Percentiles rank a stretch among this genome's conserved stretches.
Conservation (phyloP, 2,329 filamentous ascomycete species). For the Pseudophaeomoniella oleicola region DNA sequence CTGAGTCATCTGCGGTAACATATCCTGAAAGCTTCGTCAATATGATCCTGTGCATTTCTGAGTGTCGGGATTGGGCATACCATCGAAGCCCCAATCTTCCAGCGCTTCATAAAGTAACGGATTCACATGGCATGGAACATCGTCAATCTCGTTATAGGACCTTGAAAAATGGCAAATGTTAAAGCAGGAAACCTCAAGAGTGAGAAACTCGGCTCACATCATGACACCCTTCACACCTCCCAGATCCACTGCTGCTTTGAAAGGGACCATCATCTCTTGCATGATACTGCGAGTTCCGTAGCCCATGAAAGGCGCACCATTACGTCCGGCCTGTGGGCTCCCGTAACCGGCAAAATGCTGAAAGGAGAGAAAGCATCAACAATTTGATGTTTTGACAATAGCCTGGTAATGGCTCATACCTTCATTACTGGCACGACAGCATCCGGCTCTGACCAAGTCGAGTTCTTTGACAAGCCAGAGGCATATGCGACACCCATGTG, state of each 20-base stretch:
- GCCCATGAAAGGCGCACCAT: slow-evolving; percentile 29
- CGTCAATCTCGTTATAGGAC: background rate
- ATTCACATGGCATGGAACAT: background rate
- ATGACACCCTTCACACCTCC: slow-evolving; percentile 28
- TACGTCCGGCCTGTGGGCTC: slow-evolving; percentile 26
- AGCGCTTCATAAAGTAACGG: background rate
- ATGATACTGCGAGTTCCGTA: slow-evolving; percentile 28
- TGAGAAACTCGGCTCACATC: slow-evolving; percentile 26
- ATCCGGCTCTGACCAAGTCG: slow-evolving; percentile 26
- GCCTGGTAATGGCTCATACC: slow-evolving; percentile 9
- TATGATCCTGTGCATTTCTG: no score
- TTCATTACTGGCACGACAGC: slow-evolving; percentile 31
- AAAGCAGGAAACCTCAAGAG: no score
- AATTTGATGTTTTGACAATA: background rate
- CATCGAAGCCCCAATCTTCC: background rate
- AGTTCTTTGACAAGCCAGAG: slow-evolving; percentile 28
- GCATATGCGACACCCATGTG: slow-evolving; percentile 31
- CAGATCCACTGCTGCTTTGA: slow-evolving; percentile 27
- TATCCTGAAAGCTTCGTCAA: no score
- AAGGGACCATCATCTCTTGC: slow-evolving; percentile 27
- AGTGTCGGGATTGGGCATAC: no score
- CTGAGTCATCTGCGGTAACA: background rate
- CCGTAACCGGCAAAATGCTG: slow-evolving; percentile 32
- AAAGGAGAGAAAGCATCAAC: background rate
- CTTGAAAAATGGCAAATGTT: no score